These are phyloP conservation scores for Xylaria telfairii DNA, from an alignment of 495 filamentous ascomycete genomes.

Conservation along the genomic window DNA sequence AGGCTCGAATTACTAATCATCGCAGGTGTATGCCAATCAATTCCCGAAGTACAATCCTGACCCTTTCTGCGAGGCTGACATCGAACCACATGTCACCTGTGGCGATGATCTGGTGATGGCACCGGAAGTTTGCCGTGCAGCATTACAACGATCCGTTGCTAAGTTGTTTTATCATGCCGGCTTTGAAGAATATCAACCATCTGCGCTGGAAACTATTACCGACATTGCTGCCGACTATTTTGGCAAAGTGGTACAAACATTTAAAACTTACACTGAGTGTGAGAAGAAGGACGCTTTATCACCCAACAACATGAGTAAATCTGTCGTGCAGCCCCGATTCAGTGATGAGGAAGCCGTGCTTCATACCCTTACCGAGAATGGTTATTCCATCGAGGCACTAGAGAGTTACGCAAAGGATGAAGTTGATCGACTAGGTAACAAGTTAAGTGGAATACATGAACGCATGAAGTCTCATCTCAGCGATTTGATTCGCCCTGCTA, in stretches of 20 bases:
- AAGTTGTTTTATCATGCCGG: constrained; percentile 97
- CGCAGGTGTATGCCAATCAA: constrained; percentile 93
- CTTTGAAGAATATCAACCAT: constrained; percentile 97
- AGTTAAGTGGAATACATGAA: constrained; percentile 84
- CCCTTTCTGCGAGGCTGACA: constrained; percentile 85
- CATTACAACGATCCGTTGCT: constrained; percentile 85
- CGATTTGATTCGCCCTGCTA: constrained; percentile 88
- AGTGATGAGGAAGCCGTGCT: constrained; percentile 83
- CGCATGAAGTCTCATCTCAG: constrained; percentile 88
- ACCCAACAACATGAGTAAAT: constrained; percentile 28
- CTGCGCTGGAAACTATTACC: constrained; percentile 86
- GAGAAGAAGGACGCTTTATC: constrained; percentile 65
- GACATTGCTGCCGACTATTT: constrained; percentile 93
- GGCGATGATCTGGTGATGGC: constrained; percentile 88
- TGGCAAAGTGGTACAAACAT: constrained; percentile 74
- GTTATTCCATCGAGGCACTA: constrained; percentile 78
- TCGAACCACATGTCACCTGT: constrained; percentile 82
- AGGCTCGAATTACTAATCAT: constrained; percentile 23
- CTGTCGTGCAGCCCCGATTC: constrained; percentile 64
- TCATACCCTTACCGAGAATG: constrained; percentile 82
- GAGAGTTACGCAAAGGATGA: constrained; percentile 94
- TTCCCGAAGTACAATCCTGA: constrained; percentile 97
- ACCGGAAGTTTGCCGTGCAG: constrained; percentile 76
- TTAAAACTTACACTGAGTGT: constrained; percentile 81
- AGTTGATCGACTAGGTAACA: constrained; percentile 84